A percentile compares a stretch with the other conserved stretches of the same genome.
These are phyloP conservation scores for Alectoria sarmentosa DNA, from an alignment of 495 filamentous ascomycete genomes.

Conservation along the genomic window DNA sequence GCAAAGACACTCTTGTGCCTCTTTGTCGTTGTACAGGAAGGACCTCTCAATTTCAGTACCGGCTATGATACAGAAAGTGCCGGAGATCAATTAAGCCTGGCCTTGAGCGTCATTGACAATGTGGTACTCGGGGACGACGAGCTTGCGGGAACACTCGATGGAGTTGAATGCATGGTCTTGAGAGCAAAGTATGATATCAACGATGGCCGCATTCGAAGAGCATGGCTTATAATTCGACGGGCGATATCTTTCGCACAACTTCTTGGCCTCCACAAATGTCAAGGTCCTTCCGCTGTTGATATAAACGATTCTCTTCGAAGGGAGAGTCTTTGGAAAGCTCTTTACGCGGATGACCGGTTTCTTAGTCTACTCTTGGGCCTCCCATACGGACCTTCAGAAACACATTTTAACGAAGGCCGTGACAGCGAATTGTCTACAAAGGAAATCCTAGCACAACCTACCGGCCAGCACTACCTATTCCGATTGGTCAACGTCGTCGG, in stretches of 20 bases:
- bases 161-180: slow-evolving; percentile 44
- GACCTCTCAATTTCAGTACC: slow-evolving; percentile 22
- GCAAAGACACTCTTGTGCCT: slow-evolving; percentile 36
- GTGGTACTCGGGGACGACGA: slow-evolving; percentile 43
- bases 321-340: slow-evolving; percentile 36
- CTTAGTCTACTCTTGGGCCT: slow-evolving; percentile 45
- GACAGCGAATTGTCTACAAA: slow-evolving; percentile 23
- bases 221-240: slow-evolving; percentile 43
- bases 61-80: not conserved
- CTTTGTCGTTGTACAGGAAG: slow-evolving; percentile 33
- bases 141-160: slow-evolving; percentile 41
- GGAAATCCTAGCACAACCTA: slow-evolving; percentile 10
- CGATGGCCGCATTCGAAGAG: slow-evolving; percentile 44
- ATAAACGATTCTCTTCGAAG: not conserved
- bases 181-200: slow-evolving; percentile 41
- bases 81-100: slow-evolving; percentile 29
- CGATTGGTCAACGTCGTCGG: slow-evolving; percentile 37
- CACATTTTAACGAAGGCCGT: slow-evolving; percentile 30
- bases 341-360: slow-evolving; percentile 40
- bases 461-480: slow-evolving; percentile 30
- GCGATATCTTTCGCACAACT: slow-evolving; percentile 44
- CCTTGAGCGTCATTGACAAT: slow-evolving; percentile 33
- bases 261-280: slow-evolving; percentile 36
- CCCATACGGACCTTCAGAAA: slow-evolving; percentile 40
- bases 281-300: slow-evolving; percentile 8